Evolutionary conservation across 345 rosid genomes (phyloP).

Genomic region (Triadica sebifera): DNA sequence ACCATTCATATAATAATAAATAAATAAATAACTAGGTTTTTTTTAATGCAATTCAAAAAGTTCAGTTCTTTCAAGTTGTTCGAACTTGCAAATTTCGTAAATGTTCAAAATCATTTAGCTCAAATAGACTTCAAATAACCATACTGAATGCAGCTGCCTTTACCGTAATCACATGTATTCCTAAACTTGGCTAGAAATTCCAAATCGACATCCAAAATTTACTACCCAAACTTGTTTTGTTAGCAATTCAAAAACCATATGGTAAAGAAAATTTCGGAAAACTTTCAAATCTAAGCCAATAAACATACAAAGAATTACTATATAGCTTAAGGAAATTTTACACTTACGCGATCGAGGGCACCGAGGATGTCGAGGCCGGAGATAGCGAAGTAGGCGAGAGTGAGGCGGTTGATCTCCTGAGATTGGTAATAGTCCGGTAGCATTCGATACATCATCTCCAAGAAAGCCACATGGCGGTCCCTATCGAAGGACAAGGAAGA

Average conservation of each 20-base stretch:
- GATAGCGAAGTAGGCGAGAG: constrained; percentile 78
- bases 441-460: constrained; percentile 77
- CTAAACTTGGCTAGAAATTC: too few species aligned
- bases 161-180: too few species aligned
- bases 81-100: not conserved
- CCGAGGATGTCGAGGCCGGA: constrained; percentile 75
- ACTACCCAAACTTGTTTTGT: too few species aligned
- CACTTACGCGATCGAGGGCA: constrained; percentile 57
- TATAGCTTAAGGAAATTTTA: too few species aligned
- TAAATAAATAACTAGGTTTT: not conserved
- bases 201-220: too few species aligned
- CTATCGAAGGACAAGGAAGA: constrained; percentile 37
- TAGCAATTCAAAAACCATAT: too few species aligned
- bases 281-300: too few species aligned
- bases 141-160: not conserved
- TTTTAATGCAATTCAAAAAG: not conserved
- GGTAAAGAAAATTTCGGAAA: too few species aligned
- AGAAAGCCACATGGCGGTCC: constrained; percentile 58
- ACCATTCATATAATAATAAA: not conserved
- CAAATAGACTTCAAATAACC: not conserved
- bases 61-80: not conserved
- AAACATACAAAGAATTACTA: too few species aligned
- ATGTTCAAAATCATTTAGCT: not conserved
- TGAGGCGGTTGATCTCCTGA: constrained; percentile 85
- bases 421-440: constrained; percentile 63